Evolutionary conservation across 257 asterid species (phyloP).

Genomic region (Datura wrightii): DNA sequence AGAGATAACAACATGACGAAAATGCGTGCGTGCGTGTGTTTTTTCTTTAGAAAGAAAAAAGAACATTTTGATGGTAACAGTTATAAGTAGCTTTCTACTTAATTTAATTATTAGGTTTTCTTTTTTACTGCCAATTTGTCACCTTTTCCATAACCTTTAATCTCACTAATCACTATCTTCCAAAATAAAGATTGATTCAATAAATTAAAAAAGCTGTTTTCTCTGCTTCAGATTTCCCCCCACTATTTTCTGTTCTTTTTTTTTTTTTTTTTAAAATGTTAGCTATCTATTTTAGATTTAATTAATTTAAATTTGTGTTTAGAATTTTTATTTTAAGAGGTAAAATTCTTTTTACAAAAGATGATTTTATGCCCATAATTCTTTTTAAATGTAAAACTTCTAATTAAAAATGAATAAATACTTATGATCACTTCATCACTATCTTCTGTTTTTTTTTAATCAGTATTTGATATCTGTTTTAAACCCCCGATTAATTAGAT

Average conservation of each 20-base stretch:
- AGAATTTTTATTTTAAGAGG: no score
- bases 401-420: no score
- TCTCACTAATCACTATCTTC: slow-evolving; percentile 48
- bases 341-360: no score
- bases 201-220: slow-evolving; percentile 50
- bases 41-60: background rate
- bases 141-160: slow-evolving; percentile 43
- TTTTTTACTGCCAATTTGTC: slow-evolving; percentile 32
- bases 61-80: slow-evolving; percentile 9
- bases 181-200: slow-evolving; percentile 52
- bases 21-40: background rate
- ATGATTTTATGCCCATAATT: no score
- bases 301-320: no score
- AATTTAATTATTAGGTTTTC: background rate
- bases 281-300: no score
- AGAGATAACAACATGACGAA: slow-evolving; percentile 15
- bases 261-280: no score
- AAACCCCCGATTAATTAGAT: no score
- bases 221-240: slow-evolving; percentile 46
- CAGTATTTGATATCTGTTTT: no score
- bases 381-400: no score
- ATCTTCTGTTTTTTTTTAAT: no score
- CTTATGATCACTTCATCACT: no score
- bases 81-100: background rate
- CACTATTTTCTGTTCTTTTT: slow-evolving; percentile 26